Percentiles rank a stretch among this genome's conserved stretches.
Conservation (phyloP, 2,329 filamentous ascomycete species). For the Cyphellophora europaea region DNA sequence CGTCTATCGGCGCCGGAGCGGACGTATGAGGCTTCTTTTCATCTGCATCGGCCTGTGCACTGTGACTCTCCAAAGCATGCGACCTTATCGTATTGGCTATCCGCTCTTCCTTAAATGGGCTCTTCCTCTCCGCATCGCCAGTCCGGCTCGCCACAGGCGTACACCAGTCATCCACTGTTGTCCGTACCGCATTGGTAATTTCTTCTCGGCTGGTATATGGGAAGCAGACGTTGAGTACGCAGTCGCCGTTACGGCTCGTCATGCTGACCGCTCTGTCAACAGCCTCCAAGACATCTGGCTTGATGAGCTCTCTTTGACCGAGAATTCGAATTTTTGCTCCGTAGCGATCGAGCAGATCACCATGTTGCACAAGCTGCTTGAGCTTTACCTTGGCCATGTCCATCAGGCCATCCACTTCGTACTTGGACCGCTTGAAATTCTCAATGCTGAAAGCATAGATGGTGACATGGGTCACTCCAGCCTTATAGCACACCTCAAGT, state of each 20-base stretch:
- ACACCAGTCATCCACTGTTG: slow-evolving; percentile 80
- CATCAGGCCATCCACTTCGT: slow-evolving; percentile 95
- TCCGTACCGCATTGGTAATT: slow-evolving; percentile 80
- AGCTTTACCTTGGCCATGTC: slow-evolving; percentile 95
- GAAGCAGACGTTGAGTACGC: slow-evolving; percentile 87
- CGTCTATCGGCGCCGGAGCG: slow-evolving; percentile 24
- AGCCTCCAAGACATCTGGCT: slow-evolving; percentile 77
- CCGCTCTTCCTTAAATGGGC: slow-evolving; percentile 76
- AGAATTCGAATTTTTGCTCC: slow-evolving; percentile 79
- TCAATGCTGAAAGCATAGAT: slow-evolving; percentile 99
- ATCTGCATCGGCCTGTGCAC: slow-evolving; percentile 1
- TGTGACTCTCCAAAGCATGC: slow-evolving; percentile 43
- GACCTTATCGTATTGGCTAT: slow-evolving; percentile 79
- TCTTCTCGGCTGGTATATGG: slow-evolving; percentile 95
- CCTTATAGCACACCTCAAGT: slow-evolving; percentile 96
- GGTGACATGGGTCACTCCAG: slow-evolving; percentile 90
- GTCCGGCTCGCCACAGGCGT: slow-evolving; percentile 51
- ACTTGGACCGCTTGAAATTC: slow-evolving; percentile 94
- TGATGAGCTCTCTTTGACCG: slow-evolving; percentile 74
- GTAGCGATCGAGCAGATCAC: slow-evolving; percentile 85
- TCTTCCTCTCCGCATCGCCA: slow-evolving; percentile 37
- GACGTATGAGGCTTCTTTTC: slow-evolving; percentile 15
- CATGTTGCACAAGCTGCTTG: slow-evolving; percentile 82
- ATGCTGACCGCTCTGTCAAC: slow-evolving; percentile 78
- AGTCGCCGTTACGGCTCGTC: slow-evolving; percentile 76